These are phyloP conservation scores for Dacryopinax spathularia DNA, from an alignment of 768 basidiomycete genomes.

Conservation along the genomic window DNA sequence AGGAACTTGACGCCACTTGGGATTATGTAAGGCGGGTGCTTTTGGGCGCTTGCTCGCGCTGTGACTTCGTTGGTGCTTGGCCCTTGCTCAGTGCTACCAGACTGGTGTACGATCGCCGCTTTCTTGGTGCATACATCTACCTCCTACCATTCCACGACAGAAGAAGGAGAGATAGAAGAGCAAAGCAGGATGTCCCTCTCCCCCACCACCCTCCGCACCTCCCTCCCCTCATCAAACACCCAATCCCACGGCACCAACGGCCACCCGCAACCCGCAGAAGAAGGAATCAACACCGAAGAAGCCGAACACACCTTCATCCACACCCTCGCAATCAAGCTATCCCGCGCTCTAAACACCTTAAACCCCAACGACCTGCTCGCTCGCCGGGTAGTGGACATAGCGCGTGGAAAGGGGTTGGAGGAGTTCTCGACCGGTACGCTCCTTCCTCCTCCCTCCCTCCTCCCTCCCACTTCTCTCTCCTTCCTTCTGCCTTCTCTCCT, in stretches of 20 bases:
- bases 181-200: background rate
- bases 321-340: conserved; percentile 62
- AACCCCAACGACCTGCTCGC: conserved; percentile 79
- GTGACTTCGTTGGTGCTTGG: too few relatives aligned
- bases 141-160: too few relatives aligned
- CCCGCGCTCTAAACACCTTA: conserved; percentile 59
- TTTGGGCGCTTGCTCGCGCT: too few relatives aligned
- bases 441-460: conserved; percentile 4
- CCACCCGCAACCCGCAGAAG: background rate
- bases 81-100: too few relatives aligned
- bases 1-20: too few relatives aligned
- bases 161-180: too few relatives aligned
- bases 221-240: background rate
- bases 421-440: conserved; percentile 54
- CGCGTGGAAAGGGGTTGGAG: conserved; percentile 47
- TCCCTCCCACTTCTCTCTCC: background rate
- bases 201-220: background rate
- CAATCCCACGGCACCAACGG: background rate
- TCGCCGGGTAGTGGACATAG: conserved; percentile 62
- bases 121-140: too few relatives aligned
- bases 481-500: too few relatives aligned
- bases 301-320: conserved; percentile 35
- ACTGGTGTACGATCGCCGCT: too few relatives aligned
- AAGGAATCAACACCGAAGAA: background rate
- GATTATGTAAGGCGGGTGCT: too few relatives aligned